A percentile compares a stretch with the other conserved stretches of the same genome.
These are phyloP conservation scores for Fusarium nanum DNA, from an alignment of 2,329 filamentous ascomycete species.

Conservation along the genomic window DNA sequence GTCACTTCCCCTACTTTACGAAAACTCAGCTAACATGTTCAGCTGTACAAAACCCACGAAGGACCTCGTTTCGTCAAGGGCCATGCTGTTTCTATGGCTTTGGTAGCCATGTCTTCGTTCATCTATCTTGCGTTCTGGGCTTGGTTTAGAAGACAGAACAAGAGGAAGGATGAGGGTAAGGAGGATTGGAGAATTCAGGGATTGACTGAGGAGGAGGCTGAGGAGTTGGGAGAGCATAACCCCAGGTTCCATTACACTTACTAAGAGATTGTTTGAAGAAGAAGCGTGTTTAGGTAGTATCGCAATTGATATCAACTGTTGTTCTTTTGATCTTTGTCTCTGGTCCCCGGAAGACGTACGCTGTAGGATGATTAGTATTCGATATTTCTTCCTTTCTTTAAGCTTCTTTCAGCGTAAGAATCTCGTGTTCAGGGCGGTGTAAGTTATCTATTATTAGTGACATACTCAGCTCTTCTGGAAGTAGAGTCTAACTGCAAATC, in stretches of 20 bases:
- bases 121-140: slow-evolving; percentile 55
- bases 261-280: not conserved
- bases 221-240: slow-evolving; percentile 49
- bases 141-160: slow-evolving; percentile 52
- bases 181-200: slow-evolving; percentile 46
- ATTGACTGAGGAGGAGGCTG: slow-evolving; percentile 47
- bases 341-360: too few relatives aligned
- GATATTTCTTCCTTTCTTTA: too few relatives aligned
- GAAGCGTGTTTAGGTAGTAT: not conserved
- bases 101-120: slow-evolving; percentile 59
- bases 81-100: slow-evolving; percentile 61
- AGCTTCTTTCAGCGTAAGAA: too few relatives aligned
- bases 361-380: too few relatives aligned
- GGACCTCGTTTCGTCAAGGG: slow-evolving; percentile 61
- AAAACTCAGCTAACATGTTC: not conserved
- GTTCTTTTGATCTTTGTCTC: not conserved
- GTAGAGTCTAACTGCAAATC: not conserved
- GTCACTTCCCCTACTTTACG: accelerated
- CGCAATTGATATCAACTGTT: not conserved
- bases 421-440: too few relatives aligned
- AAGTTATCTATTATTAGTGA: not conserved
- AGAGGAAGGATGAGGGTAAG: slow-evolving; percentile 45
- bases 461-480: not conserved
- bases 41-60: slow-evolving; percentile 50
- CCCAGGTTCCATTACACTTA: slow-evolving; percentile 49